Conservation (phyloP, 2,329 filamentous ascomycete genomes). For the Epichloe gansuensis region DNA sequence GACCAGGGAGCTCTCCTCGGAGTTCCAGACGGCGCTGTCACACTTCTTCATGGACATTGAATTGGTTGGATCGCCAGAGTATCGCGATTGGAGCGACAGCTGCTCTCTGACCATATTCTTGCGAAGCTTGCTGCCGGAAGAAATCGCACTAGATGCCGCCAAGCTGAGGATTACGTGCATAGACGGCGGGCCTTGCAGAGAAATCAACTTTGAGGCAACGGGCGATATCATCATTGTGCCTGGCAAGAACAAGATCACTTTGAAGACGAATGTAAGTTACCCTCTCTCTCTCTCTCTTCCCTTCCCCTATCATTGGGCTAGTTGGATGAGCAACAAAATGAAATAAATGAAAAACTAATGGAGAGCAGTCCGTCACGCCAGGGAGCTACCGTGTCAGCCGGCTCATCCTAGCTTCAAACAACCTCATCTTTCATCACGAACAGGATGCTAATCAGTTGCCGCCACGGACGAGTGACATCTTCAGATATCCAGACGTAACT, state of each 20-base stretch:
- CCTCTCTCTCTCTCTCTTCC: not conserved
- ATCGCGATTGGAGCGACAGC: slow-evolving; percentile 59
- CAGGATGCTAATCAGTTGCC: slow-evolving; percentile 37
- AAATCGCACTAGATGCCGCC: slow-evolving; percentile 51
- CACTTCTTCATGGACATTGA: slow-evolving; percentile 62
- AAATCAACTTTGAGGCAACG: slow-evolving; percentile 30
- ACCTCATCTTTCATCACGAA: slow-evolving; percentile 54
- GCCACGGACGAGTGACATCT: slow-evolving; percentile 34
- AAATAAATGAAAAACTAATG: slow-evolving; percentile 13
- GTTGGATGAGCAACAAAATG: no score
- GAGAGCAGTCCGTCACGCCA: slow-evolving; percentile 44
- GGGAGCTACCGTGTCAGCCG: slow-evolving; percentile 67
- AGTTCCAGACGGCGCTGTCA: slow-evolving; percentile 54
- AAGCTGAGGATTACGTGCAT: slow-evolving; percentile 50
- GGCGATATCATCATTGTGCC: slow-evolving; percentile 25
- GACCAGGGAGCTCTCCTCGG: slow-evolving; percentile 34
- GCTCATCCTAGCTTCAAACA: slow-evolving; percentile 50
- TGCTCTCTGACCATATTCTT: slow-evolving; percentile 59
- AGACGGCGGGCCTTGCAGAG: slow-evolving; percentile 43
- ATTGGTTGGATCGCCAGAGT: slow-evolving; percentile 54
- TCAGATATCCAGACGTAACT: slow-evolving; percentile 50
- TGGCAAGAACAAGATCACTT: slow-evolving; percentile 31
- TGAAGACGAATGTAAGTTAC: slow-evolving; percentile 23
- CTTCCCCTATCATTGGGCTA: no score
- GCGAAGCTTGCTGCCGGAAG: slow-evolving; percentile 58